Evolutionary conservation across 148 eudicot species (phyloP), one percentile per base, ranked within the genome.

Genomic region (Persicaria tinctoria): DNA sequence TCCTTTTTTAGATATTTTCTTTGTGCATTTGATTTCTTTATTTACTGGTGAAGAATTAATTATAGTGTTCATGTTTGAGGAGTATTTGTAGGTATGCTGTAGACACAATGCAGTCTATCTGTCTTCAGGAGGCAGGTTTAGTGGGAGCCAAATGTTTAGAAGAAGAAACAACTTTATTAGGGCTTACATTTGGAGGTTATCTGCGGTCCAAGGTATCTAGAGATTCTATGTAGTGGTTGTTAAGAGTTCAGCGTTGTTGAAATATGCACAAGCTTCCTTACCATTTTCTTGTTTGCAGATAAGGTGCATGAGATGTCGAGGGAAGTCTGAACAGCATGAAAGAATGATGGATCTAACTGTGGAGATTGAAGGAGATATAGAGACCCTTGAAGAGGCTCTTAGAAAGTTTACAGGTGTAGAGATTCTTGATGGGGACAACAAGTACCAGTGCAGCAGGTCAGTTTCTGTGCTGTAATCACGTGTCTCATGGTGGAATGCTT

Each of bases 311-410:
- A 89, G 84, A 80, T 93, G 97, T 72, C 87, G 80, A 53, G 84
- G 82, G 51, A 91, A 85, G 80, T 91, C 98, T 68, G 89, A 88
- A 82, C 84, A 77, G 49, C 84, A 79, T 68, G 98, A 93, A 74
- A 86, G 89, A 78, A 89, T 93, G 82, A 91, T 93, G 98, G 98
- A 93, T 83, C 91, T 93, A 27, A 82, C 91, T 20, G 92, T 89
- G 64, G 98, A 93, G 83, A 89, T 93, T 51, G 89, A 74, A 62
- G 98, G 98, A 77, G 88, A 93, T 76, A 82, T 91, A 72, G 87
- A 85, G 71, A 91, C 91, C 41, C 73, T 93, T 74, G 98, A 93
- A 74, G 91, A 88, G 78, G 98, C 98, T 75, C 81, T 93, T 17
- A 77, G 76, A 53, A 78, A 81, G 73, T 93, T 87, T 62, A 91